Evolutionary conservation across 441 rosid species (phyloP).

Genomic region (Capsella rubella): DNA sequence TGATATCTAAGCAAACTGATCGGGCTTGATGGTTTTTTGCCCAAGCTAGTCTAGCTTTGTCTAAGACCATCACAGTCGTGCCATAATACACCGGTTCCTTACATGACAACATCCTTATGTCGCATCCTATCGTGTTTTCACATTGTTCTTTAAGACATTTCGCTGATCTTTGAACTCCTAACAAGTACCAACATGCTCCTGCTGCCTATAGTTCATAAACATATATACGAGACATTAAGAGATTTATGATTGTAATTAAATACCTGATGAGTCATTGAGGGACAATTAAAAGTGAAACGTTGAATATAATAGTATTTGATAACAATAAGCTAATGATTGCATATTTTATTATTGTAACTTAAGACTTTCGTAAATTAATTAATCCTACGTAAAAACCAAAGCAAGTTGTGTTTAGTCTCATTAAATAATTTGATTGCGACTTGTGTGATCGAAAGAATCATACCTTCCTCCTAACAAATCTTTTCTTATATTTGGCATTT

Average conservation of each 20-base stretch:
- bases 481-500: conserved; percentile 41
- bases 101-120: conserved; percentile 64
- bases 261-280: conserved; percentile 16
- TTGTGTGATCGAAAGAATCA: conserved; percentile 33
- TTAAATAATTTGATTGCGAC: conserved; percentile 38
- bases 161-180: conserved; percentile 84
- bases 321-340: conserved; percentile 28
- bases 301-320: neutral
- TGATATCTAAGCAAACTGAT: conserved; percentile 60
- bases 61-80: conserved; percentile 55
- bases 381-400: conserved; percentile 17
- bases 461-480: conserved; percentile 44
- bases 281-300: conserved; percentile 15
- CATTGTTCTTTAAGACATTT: conserved; percentile 85
- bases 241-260: neutral
- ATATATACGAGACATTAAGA: neutral
- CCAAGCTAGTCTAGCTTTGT: conserved; percentile 63
- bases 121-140: conserved; percentile 53
- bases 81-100: conserved; percentile 82
- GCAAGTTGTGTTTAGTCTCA: conserved; percentile 20
- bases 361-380: conserved; percentile 8
- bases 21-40: conserved; percentile 64
- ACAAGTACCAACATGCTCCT: conserved; percentile 96
- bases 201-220: conserved; percentile 65
- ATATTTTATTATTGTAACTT: neutral